Conservation (phyloP, 2,329 filamentous ascomycete species). For the Teratosphaeria destructans region DNA sequence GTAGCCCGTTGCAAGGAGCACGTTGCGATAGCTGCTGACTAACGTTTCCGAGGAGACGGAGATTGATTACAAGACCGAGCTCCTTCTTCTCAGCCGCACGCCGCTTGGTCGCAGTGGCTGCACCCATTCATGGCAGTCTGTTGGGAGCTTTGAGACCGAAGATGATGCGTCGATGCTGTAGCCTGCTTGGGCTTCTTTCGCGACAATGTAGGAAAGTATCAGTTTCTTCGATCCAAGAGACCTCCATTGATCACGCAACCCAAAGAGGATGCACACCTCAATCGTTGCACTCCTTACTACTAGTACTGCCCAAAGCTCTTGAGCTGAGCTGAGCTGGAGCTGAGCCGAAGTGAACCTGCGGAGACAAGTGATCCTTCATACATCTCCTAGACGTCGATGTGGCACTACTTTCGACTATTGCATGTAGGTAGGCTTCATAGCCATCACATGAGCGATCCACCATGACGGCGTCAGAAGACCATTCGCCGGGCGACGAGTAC, state of each 20-base stretch:
- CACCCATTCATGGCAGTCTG: no score
- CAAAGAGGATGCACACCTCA: no score
- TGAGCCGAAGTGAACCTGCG: not conserved
- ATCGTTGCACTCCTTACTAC: no score
- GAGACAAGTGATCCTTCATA: not conserved
- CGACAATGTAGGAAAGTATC: not conserved
- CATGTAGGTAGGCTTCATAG: not conserved
- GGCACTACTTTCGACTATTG: not conserved
- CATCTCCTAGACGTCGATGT: not conserved
- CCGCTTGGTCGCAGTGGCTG: not conserved
- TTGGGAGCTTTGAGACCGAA: no score
- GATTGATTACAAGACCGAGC: not conserved
- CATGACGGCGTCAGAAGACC: conserved; percentile 14
- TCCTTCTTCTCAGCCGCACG: not conserved
- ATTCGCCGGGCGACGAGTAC: conserved; percentile 31
- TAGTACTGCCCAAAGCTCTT: not conserved
- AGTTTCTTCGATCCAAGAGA: not conserved
- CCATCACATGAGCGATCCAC: not conserved
- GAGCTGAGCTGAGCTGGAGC: not conserved
- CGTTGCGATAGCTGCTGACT: not conserved
- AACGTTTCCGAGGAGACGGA: not conserved
- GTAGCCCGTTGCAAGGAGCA: not conserved
- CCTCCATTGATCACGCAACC: no score
- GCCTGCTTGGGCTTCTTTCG: not conserved
- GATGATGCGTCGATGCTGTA: not conserved